Base-by-base conservation (phyloP, 1,139 yeast genomes). In the Yamadazyma sp. region DNA sequence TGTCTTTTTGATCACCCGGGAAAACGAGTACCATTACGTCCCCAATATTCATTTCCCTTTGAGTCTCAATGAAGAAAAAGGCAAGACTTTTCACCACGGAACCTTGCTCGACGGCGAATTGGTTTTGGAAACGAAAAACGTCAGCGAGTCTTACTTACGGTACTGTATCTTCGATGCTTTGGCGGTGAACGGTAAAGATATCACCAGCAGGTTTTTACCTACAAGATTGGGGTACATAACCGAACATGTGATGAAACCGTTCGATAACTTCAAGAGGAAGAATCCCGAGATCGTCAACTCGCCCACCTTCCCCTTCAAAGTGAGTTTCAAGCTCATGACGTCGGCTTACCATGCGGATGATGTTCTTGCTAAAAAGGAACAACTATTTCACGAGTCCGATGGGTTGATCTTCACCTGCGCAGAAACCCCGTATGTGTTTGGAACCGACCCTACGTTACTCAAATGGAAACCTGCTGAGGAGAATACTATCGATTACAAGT, bases 391-490 rank as follows among this genome's bases (percentile, higher is more conserved):
- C 60, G 86, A 87, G 42, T 83, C 95, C 1, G 99, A 94, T 64
- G 99, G 99, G 1, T 74, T 94, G 29, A 88, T 94, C 45, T 87
- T 88, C 59, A 94, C 99, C 1, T 87, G 96, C 51, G 87, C 94
- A 26, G 88, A 81, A 44, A 79, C 94, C 1, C 95, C 96, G 0
- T 94, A 94, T 62, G 75, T 79, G 3, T 80, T 83, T 49, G 98
- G 98, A 10, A 91, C 98, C 0, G 98, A 92, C 59, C 76, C 79
- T 3, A 79, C 84, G 2, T 59, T 86, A 35, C 65, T 94, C 41
- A 94, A 94, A 61, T 94, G 99, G 99, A 94, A 94, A 55, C 98
- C 98, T 0, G 89, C 95, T 8, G 87, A 87, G 45, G 98, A 92
- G 61, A 94, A 94, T 54, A 83, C 97, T 0, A 77, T 94, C 26